Base-by-base conservation (phyloP, 768 basidiomycete species). In the Amanita subjunquillea region DNA sequence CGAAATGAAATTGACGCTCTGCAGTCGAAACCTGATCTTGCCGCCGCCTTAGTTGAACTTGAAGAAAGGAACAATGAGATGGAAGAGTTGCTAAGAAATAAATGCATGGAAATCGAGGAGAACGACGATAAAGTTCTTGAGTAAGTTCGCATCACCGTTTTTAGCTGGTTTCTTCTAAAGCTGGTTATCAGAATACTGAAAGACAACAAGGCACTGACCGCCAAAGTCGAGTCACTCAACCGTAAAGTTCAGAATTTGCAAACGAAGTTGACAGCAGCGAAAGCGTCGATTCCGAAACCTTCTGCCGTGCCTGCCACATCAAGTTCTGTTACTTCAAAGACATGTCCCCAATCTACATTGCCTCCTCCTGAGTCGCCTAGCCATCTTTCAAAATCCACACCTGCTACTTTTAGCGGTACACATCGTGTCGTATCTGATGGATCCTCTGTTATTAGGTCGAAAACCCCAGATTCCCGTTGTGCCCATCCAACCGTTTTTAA, bases 51-150 rank as follows among this genome's bases (percentile, higher is more conserved):
- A 7, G 67, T 67, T 2, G 80, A 85, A 53, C 70, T 90, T 36
- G 76, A 83, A 60, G 84, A 86, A 60, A 79, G 77, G 57, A 85
- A 82, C 58, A 74, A 70, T 34, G 85, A 89, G 62, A 83, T 89
- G 82, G 88, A 91, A 58, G 79, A 81, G 42, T 68, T 87, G 41
- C 67, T 91, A 41, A 74, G 73, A 53, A 70, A 66, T 40, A 91
- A 89, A 65, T 86, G 83, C 55, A 65, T 72, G 12, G 88, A 91
- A 67, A 87, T 91, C 52, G 88, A 91, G 61, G 86, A 85, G 59
- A 87, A 91, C 52, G 88, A 91, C 59, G 89, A 91, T 61, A 79
- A 79, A 34, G 79, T 82, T 48, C 78, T 91, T 55, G 85, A 84
- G 88, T 91, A 67, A 58, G 84, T 72, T 13, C 30, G 15, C 56